Percentiles rank a stretch among this genome's conserved stretches.
Conservation (phyloP, 768 basidiomycete species). For the Pholiota conissans region DNA sequence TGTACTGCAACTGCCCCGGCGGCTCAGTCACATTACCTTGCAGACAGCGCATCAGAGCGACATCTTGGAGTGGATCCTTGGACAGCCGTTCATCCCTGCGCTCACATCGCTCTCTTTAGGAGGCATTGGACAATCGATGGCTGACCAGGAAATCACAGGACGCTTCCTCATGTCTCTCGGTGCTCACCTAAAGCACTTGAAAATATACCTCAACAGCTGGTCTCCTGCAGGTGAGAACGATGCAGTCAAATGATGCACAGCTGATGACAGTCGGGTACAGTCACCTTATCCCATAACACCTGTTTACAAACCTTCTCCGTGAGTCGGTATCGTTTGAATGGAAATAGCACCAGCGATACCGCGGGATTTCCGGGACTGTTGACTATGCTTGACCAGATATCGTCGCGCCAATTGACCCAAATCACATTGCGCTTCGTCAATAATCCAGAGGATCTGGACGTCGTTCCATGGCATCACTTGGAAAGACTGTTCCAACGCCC, state of each 20-base stretch:
- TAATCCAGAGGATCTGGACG: neutral
- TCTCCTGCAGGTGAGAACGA: neutral
- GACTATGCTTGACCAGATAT: constrained; percentile 1
- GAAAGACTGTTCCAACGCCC: neutral
- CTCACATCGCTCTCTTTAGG: neutral
- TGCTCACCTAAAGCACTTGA: neutral
- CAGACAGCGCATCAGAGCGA: constrained; percentile 5
- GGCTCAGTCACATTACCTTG: neutral
- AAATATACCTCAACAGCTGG: constrained; percentile 5
- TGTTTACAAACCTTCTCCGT: constrained; percentile 1
- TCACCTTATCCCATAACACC: constrained; percentile 1
- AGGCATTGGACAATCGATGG: constrained; percentile 1
- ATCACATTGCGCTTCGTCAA: constrained; percentile 2
- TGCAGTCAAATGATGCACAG: neutral
- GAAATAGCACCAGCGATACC: neutral
- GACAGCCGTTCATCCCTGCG: neutral
- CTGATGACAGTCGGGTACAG: neutral
- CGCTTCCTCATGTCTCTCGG: constrained; percentile 1
- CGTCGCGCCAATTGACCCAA: neutral
- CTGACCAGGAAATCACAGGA: neutral
- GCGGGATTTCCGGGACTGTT: neutral
- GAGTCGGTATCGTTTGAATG: neutral
- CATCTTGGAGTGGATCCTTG: constrained; percentile 1
- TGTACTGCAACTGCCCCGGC: neutral
- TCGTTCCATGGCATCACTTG: neutral